Base-by-base conservation (phyloP, 306 rosid species). In the Sesbania bispinosa region DNA sequence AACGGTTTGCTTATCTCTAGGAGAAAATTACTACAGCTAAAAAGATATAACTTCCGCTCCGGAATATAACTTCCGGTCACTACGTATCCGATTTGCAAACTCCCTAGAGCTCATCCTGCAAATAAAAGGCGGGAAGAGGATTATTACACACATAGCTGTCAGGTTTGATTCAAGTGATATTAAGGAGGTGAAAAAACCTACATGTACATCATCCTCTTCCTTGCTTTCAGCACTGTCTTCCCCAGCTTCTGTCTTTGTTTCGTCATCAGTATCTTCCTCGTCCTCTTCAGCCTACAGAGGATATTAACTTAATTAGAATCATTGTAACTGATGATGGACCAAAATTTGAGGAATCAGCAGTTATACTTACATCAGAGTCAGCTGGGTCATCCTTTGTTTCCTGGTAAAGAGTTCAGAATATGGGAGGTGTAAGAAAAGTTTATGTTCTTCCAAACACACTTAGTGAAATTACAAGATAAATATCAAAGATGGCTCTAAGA, bases 91-190 rank as follows among this genome's bases (percentile, higher is more conserved):
- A 71, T 69, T 33, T 10, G 79, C 69, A 39, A 54, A 62, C 80
- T 54, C 23, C 67, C 71, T 83, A 93, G 74, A 93, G 99, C 75
- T 94, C 99, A 83, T 94, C 99, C 98, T 93, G 92, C 75, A 84
- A 54, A 54, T 30, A 62, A 33, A 69, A 13, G 1, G 10, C 29
- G 24, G 23, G 15, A 16, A 45, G 43, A 27, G 62, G 60, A 43
- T 1, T 7, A 20, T 38, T n/a, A 68, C 71, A 59, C 4, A 61
- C 54, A 39, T 20, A 7, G 20, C 14, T 54, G 43, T 36, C 16
- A 42, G 57, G 13, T 60, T 0, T 9, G 19, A 32, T 33, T 33
- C 16, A 19, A 20, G 60, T 2, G 38, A 58, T 4, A 51, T 38
- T 14, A 19, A 16, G 2, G 13, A 8, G 29, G 55, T 35, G 14